A percentile compares a stretch with the other conserved stretches of the same genome.
Conservation (phyloP, 768 basidiomycete genomes). For the Myochromella boudieri region DNA sequence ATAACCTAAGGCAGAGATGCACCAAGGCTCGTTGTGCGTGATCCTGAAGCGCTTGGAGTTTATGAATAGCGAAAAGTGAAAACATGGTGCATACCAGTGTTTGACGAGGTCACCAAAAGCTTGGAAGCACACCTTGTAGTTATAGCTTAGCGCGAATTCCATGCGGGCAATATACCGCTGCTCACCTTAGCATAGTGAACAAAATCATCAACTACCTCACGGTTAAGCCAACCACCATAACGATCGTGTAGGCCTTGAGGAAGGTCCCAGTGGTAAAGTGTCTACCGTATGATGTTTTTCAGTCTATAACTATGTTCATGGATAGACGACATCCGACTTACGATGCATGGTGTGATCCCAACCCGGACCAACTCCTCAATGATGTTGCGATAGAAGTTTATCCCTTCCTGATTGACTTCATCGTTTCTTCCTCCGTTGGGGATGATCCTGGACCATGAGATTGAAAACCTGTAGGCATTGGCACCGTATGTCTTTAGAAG, state of each 20-base stretch:
- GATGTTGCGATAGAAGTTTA: slow-evolving; percentile 63
- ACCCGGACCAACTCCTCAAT: slow-evolving; percentile 62
- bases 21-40: slow-evolving; percentile 77
- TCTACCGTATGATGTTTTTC: slow-evolving; percentile 47
- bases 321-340: too few species aligned
- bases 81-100: slow-evolving; percentile 56
- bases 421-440: slow-evolving; percentile 64
- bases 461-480: slow-evolving; percentile 72
- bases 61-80: slow-evolving; percentile 20
- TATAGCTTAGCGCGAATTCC: not conserved
- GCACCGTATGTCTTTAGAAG: slow-evolving; percentile 64
- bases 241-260: slow-evolving; percentile 71
- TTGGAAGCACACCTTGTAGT: slow-evolving; percentile 59
- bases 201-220: slow-evolving; percentile 62
- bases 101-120: slow-evolving; percentile 74
- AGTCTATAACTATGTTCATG: too few species aligned
- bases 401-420: slow-evolving; percentile 61
- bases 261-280: slow-evolving; percentile 77
- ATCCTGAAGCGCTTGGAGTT: slow-evolving; percentile 40
- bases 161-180: not conserved
- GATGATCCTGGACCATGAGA: slow-evolving; percentile 74
- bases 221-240: slow-evolving; percentile 77
- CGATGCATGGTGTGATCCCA: slow-evolving; percentile 65
- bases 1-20: slow-evolving; percentile 62
- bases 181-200: slow-evolving; percentile 55